A percentile compares a stretch with the other conserved stretches of the same genome.
Evolutionary conservation across 805 yeast genomes (phyloP).

Genomic region (Candida hungchunana): DNA sequence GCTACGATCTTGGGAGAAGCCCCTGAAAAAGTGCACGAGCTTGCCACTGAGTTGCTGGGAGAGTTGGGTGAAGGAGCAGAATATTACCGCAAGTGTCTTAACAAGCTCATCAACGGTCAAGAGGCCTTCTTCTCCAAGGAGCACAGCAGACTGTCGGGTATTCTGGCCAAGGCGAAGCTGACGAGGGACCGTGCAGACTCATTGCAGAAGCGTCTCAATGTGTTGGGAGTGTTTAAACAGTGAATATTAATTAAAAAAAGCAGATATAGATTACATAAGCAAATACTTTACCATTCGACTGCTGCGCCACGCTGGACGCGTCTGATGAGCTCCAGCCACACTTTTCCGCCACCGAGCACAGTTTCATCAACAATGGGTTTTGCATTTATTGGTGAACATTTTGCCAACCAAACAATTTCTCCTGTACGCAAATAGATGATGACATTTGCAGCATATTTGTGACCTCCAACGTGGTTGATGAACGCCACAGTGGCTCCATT

Average conservation of each 20-base stretch:
- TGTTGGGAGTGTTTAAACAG: constrained; percentile 28
- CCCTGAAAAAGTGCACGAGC: constrained; percentile 17
- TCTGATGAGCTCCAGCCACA: constrained; percentile 69
- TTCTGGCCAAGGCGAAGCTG: constrained; percentile 32
- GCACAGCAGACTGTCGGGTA: constrained; percentile 36
- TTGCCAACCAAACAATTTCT: constrained; percentile 83
- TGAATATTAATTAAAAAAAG: no score
- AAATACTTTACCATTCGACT: constrained; percentile 45
- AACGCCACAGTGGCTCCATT: constrained; percentile 69
- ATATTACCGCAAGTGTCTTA: constrained; percentile 47
- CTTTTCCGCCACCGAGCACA: constrained; percentile 57
- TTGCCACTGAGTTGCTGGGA: constrained; percentile 31
- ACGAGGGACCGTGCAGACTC: constrained; percentile 41
- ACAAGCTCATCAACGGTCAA: constrained; percentile 42
- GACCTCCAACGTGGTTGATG: constrained; percentile 93
- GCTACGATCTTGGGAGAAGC: constrained; percentile 25
- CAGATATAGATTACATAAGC: not conserved
- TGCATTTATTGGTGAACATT: constrained; percentile 75
- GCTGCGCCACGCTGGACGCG: constrained; percentile 49
- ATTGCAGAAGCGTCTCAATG: constrained; percentile 46
- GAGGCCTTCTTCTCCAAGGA: constrained; percentile 39
- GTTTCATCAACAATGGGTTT: constrained; percentile 74
- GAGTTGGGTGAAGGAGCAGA: constrained; percentile 26
- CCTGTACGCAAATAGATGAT: constrained; percentile 69
- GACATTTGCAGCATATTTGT: constrained; percentile 89